Evolutionary conservation across 2,329 filamentous ascomycete species (phyloP).

Genomic region (Ophiosphaerella korrae): DNA sequence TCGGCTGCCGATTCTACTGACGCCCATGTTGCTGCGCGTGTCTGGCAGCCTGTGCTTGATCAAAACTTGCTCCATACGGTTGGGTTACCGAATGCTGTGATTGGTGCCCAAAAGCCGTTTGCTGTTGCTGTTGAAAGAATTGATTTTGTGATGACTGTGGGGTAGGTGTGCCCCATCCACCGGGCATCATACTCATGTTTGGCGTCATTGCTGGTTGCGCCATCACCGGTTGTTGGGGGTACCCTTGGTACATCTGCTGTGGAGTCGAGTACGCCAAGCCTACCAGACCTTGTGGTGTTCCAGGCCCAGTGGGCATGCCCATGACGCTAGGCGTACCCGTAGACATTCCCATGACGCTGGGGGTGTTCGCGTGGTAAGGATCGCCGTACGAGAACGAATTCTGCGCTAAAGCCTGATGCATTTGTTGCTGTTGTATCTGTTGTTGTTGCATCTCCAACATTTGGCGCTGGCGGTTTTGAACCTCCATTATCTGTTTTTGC

Average conservation of each 20-base stretch:
- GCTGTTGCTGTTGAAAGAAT: constrained; percentile 26
- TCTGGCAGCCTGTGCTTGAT: constrained; percentile 37
- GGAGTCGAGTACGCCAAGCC: constrained; percentile 35
- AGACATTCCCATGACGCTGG: constrained; percentile 28
- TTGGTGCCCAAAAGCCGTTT: constrained; percentile 11
- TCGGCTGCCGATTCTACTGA: no score
- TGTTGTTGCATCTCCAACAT: constrained; percentile 29
- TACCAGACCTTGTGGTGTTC: constrained; percentile 20
- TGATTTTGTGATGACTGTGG: constrained; percentile 33
- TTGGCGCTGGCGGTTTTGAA: constrained; percentile 33
- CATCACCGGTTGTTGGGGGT: constrained; percentile 32
- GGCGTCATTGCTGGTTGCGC: constrained; percentile 32
- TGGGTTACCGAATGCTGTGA: constrained; percentile 31
- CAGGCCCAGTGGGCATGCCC: constrained; percentile 20
- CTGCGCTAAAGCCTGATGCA: constrained; percentile 33
- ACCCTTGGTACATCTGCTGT: constrained; percentile 38
- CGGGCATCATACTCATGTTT: constrained; percentile 31
- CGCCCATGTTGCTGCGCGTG: constrained; percentile 31
- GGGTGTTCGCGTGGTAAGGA: constrained; percentile 13
- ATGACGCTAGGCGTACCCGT: constrained; percentile 19
- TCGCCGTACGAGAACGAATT: constrained; percentile 19
- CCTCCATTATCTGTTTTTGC: constrained; percentile 37
- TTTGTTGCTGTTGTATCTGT: constrained; percentile 32
- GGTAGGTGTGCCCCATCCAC: constrained; percentile 34
- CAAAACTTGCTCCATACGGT: constrained; percentile 38